Conservation (phyloP, 1,284 basidiomycete genomes). For the Entoloma clypeatum region DNA sequence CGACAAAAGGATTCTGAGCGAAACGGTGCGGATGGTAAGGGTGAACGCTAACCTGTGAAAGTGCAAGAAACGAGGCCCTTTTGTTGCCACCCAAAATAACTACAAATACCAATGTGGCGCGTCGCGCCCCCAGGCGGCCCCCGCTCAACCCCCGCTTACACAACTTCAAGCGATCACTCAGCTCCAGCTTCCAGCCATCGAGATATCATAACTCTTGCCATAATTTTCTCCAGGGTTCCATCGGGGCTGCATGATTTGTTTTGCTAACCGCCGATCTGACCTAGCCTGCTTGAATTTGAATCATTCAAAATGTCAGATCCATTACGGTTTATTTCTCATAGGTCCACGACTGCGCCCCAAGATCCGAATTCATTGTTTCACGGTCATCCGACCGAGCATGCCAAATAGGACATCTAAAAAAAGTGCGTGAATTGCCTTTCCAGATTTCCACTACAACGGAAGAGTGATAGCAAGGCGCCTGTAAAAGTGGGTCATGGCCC, state of each 20-base stretch:
- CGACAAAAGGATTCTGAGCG: slow-evolving; percentile 31
- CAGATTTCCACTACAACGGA: slow-evolving; percentile 39
- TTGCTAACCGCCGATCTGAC: neutral
- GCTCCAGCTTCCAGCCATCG: neutral
- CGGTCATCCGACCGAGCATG: slow-evolving; percentile 42
- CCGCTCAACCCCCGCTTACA: slow-evolving; percentile 5
- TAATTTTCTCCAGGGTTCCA: slow-evolving; percentile 44
- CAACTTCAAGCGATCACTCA: slow-evolving; percentile 1
- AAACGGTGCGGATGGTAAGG: slow-evolving; percentile 17
- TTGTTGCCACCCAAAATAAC: slow-evolving; percentile 18
- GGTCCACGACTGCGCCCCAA: slow-evolving; percentile 46
- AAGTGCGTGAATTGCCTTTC: slow-evolving; percentile 41
- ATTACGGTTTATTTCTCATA: slow-evolving; percentile 38
- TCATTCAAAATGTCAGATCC: slow-evolving; percentile 22
- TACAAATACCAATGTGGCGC: slow-evolving; percentile 21
- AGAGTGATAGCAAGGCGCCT: slow-evolving; percentile 41
- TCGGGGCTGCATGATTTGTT: too few species aligned
- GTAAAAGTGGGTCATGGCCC: slow-evolving; percentile 37
- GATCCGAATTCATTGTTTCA: slow-evolving; percentile 49
- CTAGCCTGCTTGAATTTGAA: neutral
- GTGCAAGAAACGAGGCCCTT: slow-evolving; percentile 4
- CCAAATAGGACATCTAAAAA: slow-evolving; percentile 46
- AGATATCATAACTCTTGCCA: slow-evolving; percentile 25
- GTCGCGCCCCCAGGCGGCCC: slow-evolving; percentile 10
- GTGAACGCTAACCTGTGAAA: slow-evolving; percentile 10